These are phyloP conservation scores for Botrytis porri DNA, from an alignment of 2,329 filamentous ascomycete species.

Conservation along the genomic window DNA sequence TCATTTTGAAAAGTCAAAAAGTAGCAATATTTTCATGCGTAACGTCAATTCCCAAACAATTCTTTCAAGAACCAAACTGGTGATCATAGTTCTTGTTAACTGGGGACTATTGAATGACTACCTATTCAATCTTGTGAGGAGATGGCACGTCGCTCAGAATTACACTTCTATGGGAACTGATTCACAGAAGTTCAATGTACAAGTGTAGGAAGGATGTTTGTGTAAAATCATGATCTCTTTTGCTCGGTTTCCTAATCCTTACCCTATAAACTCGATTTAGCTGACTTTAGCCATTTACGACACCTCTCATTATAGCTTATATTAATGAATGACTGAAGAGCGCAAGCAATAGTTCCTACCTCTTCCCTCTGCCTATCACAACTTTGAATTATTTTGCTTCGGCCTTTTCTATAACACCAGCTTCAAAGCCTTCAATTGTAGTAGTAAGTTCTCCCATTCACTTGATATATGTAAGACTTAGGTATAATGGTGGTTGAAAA, in stretches of 20 bases:
- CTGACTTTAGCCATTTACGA: too few relatives aligned
- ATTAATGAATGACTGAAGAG: neutral
- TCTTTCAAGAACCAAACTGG: neutral
- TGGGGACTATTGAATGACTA: neutral
- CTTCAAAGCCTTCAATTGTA: neutral
- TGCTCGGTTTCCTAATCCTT: fast-evolving
- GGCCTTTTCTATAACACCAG: neutral
- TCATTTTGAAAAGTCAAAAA: neutral
- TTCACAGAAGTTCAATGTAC: neutral
- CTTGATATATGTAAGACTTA: too few relatives aligned
- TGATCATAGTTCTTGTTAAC: neutral
- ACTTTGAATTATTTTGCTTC: neutral
- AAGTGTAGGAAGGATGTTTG: neutral
- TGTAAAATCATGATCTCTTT: neutral
- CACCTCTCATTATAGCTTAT: neutral
- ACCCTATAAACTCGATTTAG: too few relatives aligned
- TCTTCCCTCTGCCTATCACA: neutral
- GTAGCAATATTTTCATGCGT: neutral
- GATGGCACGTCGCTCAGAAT: neutral
- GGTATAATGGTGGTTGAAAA: too few relatives aligned
- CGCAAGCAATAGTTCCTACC: neutral
- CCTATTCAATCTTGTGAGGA: neutral
- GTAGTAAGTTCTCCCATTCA: neutral
- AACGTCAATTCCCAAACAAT: neutral
- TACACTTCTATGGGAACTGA: neutral